Evolutionary conservation across 768 basidiomycete species (phyloP).

Genomic region (Psilocybe subaeruginosa): DNA sequence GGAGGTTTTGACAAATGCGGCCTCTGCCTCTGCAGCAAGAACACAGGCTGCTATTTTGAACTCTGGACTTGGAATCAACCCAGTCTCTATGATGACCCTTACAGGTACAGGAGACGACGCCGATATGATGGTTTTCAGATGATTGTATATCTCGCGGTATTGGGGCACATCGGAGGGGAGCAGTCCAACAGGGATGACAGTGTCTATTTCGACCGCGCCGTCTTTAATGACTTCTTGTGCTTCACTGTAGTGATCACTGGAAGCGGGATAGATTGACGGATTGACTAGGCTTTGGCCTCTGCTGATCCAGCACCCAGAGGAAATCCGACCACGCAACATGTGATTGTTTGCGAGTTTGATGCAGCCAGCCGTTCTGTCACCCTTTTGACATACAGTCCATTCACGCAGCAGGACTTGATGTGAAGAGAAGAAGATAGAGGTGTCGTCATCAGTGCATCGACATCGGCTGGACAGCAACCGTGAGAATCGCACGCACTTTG

Average conservation of each 20-base stretch:
- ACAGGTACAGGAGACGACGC: slow-evolving; percentile 37
- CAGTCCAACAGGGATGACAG: slow-evolving; percentile 51
- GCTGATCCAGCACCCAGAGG: slow-evolving; percentile 51
- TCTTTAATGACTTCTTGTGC: slow-evolving; percentile 45
- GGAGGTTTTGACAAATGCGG: slow-evolving; percentile 55
- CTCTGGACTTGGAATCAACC: slow-evolving; percentile 43
- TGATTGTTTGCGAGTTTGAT: slow-evolving; percentile 38
- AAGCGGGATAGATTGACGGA: neutral
- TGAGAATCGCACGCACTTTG: slow-evolving; percentile 34
- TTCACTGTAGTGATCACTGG: slow-evolving; percentile 35
- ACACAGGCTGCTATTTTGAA: slow-evolving; percentile 48
- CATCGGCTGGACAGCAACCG: no score
- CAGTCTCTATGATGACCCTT: slow-evolving; percentile 57
- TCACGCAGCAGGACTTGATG: slow-evolving; percentile 53
- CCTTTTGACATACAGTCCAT: slow-evolving; percentile 45
- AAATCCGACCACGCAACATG: slow-evolving; percentile 55
- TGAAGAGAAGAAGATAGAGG: neutral
- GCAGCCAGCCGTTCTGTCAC: slow-evolving; percentile 43
- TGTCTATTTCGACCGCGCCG: slow-evolving; percentile 55
- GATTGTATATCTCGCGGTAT: slow-evolving; percentile 39
- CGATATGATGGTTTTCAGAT: slow-evolving; percentile 42
- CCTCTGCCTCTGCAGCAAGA: slow-evolving; percentile 52
- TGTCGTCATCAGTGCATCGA: neutral
- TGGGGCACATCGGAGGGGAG: slow-evolving; percentile 39
- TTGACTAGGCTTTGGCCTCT: slow-evolving; percentile 47